A percentile compares a stretch with the other conserved stretches of the same genome.
Evolutionary conservation across 306 rosid genomes (phyloP).

Genomic region (Neltuma alba): DNA sequence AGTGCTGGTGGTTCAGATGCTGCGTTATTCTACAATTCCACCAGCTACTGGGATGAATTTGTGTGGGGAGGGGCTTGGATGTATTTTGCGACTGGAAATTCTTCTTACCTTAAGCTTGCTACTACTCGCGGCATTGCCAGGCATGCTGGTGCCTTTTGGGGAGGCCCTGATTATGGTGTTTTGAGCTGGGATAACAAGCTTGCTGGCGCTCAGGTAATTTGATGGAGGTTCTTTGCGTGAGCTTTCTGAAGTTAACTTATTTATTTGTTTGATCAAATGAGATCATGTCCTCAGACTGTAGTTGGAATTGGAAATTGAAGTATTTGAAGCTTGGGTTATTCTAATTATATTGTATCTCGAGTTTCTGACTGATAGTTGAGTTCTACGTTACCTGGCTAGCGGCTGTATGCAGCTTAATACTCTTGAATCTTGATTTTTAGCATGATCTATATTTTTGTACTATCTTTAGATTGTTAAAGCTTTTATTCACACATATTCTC

Average conservation of each 20-base stretch:
- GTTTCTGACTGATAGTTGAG: not conserved
- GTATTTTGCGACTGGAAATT: conserved; percentile 85
- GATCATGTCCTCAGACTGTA: not conserved
- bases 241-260: not conserved
- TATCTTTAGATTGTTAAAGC: not conserved
- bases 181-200: conserved; percentile 93
- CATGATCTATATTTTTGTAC: not conserved
- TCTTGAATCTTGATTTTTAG: not conserved
- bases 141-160: conserved; percentile 94
- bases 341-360: too few species aligned
- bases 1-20: conserved; percentile 52
- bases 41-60: conserved; percentile 71
- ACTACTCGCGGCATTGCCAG: conserved; percentile 66
- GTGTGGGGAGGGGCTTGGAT: conserved; percentile 93
- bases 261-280: too few species aligned
- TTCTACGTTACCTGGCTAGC: not conserved
- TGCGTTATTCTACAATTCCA: conserved; percentile 61
- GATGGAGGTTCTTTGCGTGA: not conserved
- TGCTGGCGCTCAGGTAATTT: conserved; percentile 81
- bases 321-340: not conserved
- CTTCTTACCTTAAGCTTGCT: conserved; percentile 70
- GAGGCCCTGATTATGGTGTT: conserved; percentile 86
- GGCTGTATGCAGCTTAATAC: not conserved
- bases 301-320: not conserved
- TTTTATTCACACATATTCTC: not conserved